These are phyloP conservation scores for Citeromyces siamensis DNA, from an alignment of 1,139 yeast genomes.

Conservation along the genomic window DNA sequence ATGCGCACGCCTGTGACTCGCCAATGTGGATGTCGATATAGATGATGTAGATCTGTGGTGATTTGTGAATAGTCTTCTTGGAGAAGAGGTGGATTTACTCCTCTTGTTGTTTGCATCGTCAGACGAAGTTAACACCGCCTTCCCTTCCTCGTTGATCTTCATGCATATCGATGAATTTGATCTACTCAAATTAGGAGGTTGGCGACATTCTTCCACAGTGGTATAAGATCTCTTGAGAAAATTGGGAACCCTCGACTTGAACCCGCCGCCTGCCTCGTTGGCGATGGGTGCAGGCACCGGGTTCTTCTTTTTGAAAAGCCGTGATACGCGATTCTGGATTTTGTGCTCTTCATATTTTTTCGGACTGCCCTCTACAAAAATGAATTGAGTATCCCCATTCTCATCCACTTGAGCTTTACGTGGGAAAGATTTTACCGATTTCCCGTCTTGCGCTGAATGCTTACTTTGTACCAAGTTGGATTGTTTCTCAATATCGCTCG, in stretches of 20 bases:
- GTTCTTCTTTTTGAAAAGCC: not conserved
- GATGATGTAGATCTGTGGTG: not conserved
- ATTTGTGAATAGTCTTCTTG: not conserved
- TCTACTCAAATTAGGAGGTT: conserved; percentile 1
- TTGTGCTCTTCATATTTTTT: not conserved
- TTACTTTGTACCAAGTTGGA: conserved; percentile 14
- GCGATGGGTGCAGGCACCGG: not conserved
- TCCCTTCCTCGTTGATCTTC: conserved; percentile 1
- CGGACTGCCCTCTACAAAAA: conserved; percentile 1
- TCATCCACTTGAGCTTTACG: not conserved
- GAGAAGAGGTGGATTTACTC: not conserved
- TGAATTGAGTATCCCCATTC: conserved; percentile 1
- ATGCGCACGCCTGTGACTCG: not conserved
- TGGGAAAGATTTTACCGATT: not conserved
- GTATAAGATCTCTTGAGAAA: conserved; percentile 1
- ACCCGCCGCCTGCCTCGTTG: conserved; percentile 1
- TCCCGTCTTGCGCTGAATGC: not conserved
- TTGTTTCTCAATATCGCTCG: conserved; percentile 18
- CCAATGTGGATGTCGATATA: not conserved
- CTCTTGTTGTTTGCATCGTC: not conserved
- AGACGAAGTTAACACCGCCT: conserved; percentile 1
- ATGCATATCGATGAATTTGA: conserved; percentile 1
- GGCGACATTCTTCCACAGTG: not conserved
- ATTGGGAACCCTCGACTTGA: conserved; percentile 1
- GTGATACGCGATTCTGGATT: not conserved